Evolutionary conservation across 768 basidiomycete genomes (phyloP).

Genomic region (Tubosaeta sp.): DNA sequence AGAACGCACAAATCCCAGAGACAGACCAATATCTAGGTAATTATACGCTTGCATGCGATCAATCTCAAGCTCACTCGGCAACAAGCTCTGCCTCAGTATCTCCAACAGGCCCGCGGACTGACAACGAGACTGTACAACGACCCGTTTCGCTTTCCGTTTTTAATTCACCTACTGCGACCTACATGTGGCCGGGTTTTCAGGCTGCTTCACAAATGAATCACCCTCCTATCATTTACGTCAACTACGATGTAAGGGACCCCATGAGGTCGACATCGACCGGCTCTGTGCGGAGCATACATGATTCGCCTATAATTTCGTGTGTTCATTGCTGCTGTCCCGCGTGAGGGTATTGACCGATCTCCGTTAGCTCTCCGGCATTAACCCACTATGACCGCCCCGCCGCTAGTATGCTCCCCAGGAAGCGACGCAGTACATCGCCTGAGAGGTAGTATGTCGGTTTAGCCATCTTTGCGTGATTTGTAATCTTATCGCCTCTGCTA

Average conservation of each 20-base stretch:
- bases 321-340: conserved; percentile 18
- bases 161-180: conserved; percentile 42
- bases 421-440: conserved; percentile 32
- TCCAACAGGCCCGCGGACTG: conserved; percentile 16
- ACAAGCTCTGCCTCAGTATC: conserved; percentile 22
- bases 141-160: conserved; percentile 39
- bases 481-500: conserved; percentile 9
- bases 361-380: conserved; percentile 26
- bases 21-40: conserved; percentile 27
- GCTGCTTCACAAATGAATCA: conserved; percentile 41
- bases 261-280: conserved; percentile 30
- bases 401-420: conserved; percentile 29
- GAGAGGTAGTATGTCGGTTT: conserved; percentile 22
- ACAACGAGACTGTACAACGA: conserved; percentile 27
- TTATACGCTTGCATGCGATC: conserved; percentile 4
- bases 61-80: conserved; percentile 16
- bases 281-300: conserved; percentile 25
- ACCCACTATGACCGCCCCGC: conserved; percentile 24
- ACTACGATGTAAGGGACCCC: conserved; percentile 30
- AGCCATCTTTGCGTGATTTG: neutral
- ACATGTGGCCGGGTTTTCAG: conserved; percentile 44
- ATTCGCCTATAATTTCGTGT: conserved; percentile 30
- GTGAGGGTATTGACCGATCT: conserved; percentile 14
- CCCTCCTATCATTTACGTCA: conserved; percentile 38
- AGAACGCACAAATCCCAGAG: conserved; percentile 19